These are phyloP conservation scores for Porphyra umbilicalis DNA, from an alignment of 31 red algal genomes.

Conservation along the genomic window DNA sequence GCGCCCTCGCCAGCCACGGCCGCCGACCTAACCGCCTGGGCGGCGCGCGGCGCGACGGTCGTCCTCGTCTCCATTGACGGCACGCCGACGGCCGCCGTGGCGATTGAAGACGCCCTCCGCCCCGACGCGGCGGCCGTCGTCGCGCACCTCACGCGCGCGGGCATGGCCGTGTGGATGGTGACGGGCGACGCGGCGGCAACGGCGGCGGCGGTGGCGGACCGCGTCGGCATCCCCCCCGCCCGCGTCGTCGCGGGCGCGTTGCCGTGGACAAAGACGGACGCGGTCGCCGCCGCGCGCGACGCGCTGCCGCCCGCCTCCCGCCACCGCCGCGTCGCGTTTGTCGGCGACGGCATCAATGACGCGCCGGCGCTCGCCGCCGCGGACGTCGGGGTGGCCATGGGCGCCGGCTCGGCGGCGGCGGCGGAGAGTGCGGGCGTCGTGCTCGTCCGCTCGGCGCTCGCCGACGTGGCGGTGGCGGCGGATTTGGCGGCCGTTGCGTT, in stretches of 20 bases:
- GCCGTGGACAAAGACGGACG: constrained; percentile 11
- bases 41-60: constrained; percentile 14
- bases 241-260: constrained; percentile 22
- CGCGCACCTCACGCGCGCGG: neutral
- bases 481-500: constrained; percentile 25
- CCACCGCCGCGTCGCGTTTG: constrained; percentile 12
- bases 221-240: constrained; percentile 16
- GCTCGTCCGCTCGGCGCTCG: constrained; percentile 16
- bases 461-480: constrained; percentile 9
- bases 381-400: constrained; percentile 33
- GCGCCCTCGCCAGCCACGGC: neutral
- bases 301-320: constrained; percentile 1
- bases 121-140: constrained; percentile 21
- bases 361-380: constrained; percentile 59
- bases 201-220: constrained; percentile 18
- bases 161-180: constrained; percentile 18
- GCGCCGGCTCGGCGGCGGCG: constrained; percentile 15
- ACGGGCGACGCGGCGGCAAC: constrained; percentile 36
- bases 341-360: constrained; percentile 80
- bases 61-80: constrained; percentile 18
- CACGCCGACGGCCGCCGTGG: constrained; percentile 10
- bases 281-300: constrained; percentile 2
- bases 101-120: constrained; percentile 27
- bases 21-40: constrained; percentile 1
- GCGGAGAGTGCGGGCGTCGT: constrained; percentile 41